These are phyloP conservation scores for Trypanosoma vivax DNA, from an alignment of 208 protist genomes.

Conservation along the genomic window DNA sequence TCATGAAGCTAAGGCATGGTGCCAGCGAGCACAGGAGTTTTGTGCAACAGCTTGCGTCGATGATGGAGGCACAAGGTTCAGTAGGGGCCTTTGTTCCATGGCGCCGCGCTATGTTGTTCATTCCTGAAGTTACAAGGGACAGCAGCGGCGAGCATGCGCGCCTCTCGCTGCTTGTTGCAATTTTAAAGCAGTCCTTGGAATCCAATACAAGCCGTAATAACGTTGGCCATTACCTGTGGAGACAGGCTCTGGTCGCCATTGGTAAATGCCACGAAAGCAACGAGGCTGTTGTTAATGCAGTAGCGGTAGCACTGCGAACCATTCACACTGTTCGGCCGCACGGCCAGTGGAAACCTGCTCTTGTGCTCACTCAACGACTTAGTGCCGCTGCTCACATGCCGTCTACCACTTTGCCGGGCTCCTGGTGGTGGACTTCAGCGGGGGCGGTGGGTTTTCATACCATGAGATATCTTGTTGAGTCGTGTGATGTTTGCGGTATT, in stretches of 20 bases:
- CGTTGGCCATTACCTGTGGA: constrained; percentile 11
- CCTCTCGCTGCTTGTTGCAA: constrained; percentile 2
- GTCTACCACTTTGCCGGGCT: not conserved
- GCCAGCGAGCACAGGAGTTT: not conserved
- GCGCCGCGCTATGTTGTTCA: constrained; percentile 15
- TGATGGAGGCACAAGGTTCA: not conserved
- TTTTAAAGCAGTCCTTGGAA: constrained; percentile 5
- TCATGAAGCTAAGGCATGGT: not conserved
- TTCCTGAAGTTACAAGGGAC: not conserved
- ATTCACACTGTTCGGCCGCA: constrained; percentile 9
- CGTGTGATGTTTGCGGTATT: constrained; percentile 7
- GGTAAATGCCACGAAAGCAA: not conserved
- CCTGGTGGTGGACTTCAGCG: not conserved
- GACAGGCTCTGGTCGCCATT: constrained; percentile 4
- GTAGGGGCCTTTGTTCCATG: constrained; percentile 10
- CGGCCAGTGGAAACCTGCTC: constrained; percentile 17
- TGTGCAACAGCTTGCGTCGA: not conserved
- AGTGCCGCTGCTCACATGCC: not conserved
- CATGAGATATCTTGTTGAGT: constrained; percentile 11
- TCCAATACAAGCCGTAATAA: not conserved
- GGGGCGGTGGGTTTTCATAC: constrained; percentile 12
- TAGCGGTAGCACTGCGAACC: not conserved
- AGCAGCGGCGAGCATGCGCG: not conserved
- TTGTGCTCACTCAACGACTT: constrained; percentile 9
- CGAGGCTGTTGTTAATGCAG: not conserved